phyloP scores from a whole-genome alignment of 2,329 filamentous ascomycete species.

The Rhexocercosporidium sp. region DNA sequence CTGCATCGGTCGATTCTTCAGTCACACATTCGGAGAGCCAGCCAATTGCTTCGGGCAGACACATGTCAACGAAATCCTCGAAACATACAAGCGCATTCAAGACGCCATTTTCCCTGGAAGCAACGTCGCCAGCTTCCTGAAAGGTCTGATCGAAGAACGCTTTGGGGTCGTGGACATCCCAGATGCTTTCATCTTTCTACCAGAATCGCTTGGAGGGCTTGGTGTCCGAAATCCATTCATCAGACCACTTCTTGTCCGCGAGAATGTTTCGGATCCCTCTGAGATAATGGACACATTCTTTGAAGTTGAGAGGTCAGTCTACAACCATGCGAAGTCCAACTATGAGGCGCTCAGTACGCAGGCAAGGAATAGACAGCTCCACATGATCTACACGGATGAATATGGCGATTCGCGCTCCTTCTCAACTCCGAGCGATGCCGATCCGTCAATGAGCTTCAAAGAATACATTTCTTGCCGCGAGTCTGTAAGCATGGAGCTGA shows the following conservation, averaged over 20 bases:
- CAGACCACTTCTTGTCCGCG: conserved; percentile 33
- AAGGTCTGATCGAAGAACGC: conserved; percentile 51
- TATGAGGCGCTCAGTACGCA: conserved; percentile 37
- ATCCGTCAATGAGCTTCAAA: conserved; percentile 45
- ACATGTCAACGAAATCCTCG: conserved; percentile 59
- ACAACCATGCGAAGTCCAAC: conserved; percentile 39
- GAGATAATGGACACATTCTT: conserved; percentile 35
- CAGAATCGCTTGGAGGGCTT: conserved; percentile 45
- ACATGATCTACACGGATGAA: conserved; percentile 18
- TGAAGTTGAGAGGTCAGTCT: conserved; percentile 42
- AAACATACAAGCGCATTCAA: conserved; percentile 57
- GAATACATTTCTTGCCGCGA: conserved; percentile 45
- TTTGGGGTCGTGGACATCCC: conserved; percentile 49
- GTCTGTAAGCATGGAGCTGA: conserved; percentile 29
- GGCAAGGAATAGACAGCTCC: conserved; percentile 11
- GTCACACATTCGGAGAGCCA: conserved; percentile 59
- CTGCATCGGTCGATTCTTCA: conserved; percentile 60
- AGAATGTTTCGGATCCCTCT: conserved; percentile 29
- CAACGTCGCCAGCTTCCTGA: conserved; percentile 52
- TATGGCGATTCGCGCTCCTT: conserved; percentile 20
- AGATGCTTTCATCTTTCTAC: conserved; percentile 47
- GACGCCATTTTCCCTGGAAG: conserved; percentile 49
- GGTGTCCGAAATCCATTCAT: conserved; percentile 48
- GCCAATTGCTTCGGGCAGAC: conserved; percentile 56
- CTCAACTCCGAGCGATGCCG: conserved; percentile 20